Base-by-base conservation (phyloP, 164 flowering plant species). In the Tetrastigma voinierianum region DNA sequence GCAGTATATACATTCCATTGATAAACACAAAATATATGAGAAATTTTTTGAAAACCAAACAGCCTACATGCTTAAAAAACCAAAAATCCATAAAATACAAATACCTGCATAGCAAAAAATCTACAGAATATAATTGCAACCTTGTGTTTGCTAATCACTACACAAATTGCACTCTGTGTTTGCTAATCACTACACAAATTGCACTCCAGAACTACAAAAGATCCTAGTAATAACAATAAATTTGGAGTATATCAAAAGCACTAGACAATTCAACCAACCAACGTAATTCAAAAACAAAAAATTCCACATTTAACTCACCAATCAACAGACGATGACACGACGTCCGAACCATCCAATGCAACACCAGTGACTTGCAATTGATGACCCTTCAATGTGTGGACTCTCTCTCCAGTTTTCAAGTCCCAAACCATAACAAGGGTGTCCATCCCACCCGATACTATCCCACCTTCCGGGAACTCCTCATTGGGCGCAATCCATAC, bases 391-490 rank as follows among this genome's bases (percentile, higher is more conserved):
- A 96, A 72, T 4, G 79, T 80, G 57, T 81, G 84, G 43, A 85
- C 84, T 51, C 61, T 80, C 80, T 89, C 89, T 16, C 92, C 96
- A 0, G 77, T 86, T 18, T 68, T 80, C 82, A 96, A 74, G 76
- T 96, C 90, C 99, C 99, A 96, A 9, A 86, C 83, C 59, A 91
- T 21, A 47, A 87, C 77, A 52, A 87, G 73, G 0, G 96, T 88
- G 70, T 96, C 99, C 98, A 93, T 93, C 15, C 98, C 98, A 62
- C 98, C 98, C 8, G 99, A 96, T 21, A 93, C 94, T 63, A 96
- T 60, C 51, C 90, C 82, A 59, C 99, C 99, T 67, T 84, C 92
- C 0, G 86, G 87, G 60, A 77, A 84, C 56, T 78, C 84, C 16
- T 83, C 86, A 66, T 69, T 78, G 0, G 97, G 96, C 7, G 86